Percentiles rank a stretch among this genome's conserved stretches.
Conservation (phyloP, 1,139 yeast species). For the Lodderomyces parapsilosis region DNA sequence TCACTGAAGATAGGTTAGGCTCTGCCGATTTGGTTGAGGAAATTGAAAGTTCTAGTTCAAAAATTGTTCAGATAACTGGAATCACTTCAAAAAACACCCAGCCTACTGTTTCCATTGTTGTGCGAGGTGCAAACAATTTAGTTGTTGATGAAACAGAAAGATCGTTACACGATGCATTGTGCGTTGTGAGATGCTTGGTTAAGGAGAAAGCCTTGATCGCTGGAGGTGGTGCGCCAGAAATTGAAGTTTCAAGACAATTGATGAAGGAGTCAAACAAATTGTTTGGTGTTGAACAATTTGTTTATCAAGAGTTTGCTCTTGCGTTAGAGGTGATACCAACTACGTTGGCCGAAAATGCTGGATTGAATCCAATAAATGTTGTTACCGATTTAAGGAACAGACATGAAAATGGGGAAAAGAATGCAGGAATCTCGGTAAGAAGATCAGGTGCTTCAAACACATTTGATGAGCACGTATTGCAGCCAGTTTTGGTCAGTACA, state of each 20-base stretch:
- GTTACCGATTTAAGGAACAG: constrained; percentile 92
- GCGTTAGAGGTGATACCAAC: constrained; percentile 97
- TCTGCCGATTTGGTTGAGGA: constrained; percentile 92
- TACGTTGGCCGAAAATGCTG: constrained; percentile 97
- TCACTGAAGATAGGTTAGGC: constrained; percentile 91
- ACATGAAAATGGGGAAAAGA: constrained; percentile 86
- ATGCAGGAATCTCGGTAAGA: constrained; percentile 95
- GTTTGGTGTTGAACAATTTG: constrained; percentile 90
- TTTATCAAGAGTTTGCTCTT: constrained; percentile 93
- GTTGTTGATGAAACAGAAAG: constrained; percentile 95
- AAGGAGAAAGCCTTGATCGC: constrained; percentile 94
- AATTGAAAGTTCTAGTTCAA: constrained; percentile 88
- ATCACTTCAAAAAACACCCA: constrained; percentile 54
- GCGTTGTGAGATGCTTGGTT: constrained; percentile 94
- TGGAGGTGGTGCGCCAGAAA: constrained; percentile 99
- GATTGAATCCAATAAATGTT: constrained; percentile 89
- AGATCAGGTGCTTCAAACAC: constrained; percentile 93
- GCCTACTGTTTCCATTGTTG: constrained; percentile 86
- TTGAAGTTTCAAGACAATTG: constrained; percentile 83
- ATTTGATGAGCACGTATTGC: constrained; percentile 89
- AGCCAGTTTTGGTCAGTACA: constrained; percentile 92
- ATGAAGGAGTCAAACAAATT: constrained; percentile 74
- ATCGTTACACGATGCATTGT: constrained; percentile 93
- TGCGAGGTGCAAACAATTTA: constrained; percentile 91
- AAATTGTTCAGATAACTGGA: constrained; percentile 88